Conservation (phyloP, 495 filamentous ascomycete species). For the Lasiosphaeria miniovina region DNA sequence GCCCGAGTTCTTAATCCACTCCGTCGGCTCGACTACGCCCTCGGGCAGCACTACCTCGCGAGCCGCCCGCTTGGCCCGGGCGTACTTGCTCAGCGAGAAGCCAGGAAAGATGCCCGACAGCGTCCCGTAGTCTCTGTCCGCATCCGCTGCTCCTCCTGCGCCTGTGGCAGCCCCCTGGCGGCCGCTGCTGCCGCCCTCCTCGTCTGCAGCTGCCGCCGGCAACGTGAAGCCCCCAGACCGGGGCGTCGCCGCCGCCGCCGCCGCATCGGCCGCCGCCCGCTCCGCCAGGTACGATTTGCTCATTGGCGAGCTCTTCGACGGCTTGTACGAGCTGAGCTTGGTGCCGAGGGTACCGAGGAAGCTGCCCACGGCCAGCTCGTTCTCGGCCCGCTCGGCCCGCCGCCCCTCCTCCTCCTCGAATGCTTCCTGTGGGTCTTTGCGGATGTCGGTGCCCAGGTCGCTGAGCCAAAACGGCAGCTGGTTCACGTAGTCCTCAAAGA, state of each 20-base stretch:
- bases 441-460: constrained; percentile 86
- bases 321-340: constrained; percentile 48
- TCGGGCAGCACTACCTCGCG: constrained; percentile 56
- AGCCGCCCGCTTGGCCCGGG: constrained; percentile 43
- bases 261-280: constrained; percentile 37
- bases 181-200: constrained; percentile 28
- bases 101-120: constrained; percentile 63
- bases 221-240: constrained; percentile 13
- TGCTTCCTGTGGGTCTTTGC: constrained; percentile 83
- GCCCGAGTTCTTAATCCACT: constrained; percentile 89
- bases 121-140: constrained; percentile 45
- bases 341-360: constrained; percentile 54
- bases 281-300: constrained; percentile 53
- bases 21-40: constrained; percentile 77
- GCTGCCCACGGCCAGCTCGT: constrained; percentile 85
- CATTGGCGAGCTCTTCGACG: constrained; percentile 60
- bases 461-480: constrained; percentile 93
- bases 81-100: constrained; percentile 70
- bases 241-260: constrained; percentile 14
- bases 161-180: not conserved
- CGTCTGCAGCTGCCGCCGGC: constrained; percentile 17
- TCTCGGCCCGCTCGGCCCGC: constrained; percentile 72
- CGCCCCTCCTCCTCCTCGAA: constrained; percentile 89
- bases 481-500: constrained; percentile 96
- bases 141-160: constrained; percentile 14